Evolutionary conservation across 192 early-diverging fungal genomes (phyloP), one percentile per base, ranked within the genome.

Genomic region (Podila clonocystis): DNA sequence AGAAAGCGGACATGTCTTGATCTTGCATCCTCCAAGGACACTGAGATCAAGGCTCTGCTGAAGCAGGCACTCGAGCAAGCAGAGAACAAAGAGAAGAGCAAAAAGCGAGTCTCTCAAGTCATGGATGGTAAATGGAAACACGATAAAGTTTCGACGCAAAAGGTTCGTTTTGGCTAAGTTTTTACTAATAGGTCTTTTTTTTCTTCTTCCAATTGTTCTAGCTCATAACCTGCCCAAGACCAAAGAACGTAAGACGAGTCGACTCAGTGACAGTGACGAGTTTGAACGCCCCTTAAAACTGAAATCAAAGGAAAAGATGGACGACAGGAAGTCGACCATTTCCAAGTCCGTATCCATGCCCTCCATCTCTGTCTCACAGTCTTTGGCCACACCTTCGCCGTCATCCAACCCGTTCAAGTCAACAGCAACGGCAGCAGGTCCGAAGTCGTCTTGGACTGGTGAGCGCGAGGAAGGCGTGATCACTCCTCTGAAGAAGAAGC

Each of bases 1-100:
- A 88, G 88, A n/a, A 85, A 84, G 28, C 36, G 83, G 24, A 89
- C 84, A 1, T 82, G 87, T 9, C 65, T 88, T 45, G 89, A 89
- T 34, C 83, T 93, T 63, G 88, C 85, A 0, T 80, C 77, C 3
- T 48, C 66, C 41, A 80, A 73, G 50, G 70, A 80, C 52, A 52
- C 38, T 28, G 77, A 80, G 49, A 80, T 80, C 48, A 65, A 65
- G 20, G 26, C 77, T 22, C 30, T 80, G 22, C 1, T 80, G 28
- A 80, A 68, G 59, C 28, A 70, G 13, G 33, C 77, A 15, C 26
- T 69, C 41, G 77, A 75, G 13, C 82, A 83, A 34, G 68, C 73
- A 22, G 69, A 82, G 13, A 83, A 77, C 11, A 82, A 86, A 57
- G 70, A 85, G 34, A 69, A 77, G 50, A 67, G 64, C 29, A 75